These are phyloP conservation scores for Pichia nakasei DNA, from an alignment of 805 yeast species.

Conservation along the genomic window DNA sequence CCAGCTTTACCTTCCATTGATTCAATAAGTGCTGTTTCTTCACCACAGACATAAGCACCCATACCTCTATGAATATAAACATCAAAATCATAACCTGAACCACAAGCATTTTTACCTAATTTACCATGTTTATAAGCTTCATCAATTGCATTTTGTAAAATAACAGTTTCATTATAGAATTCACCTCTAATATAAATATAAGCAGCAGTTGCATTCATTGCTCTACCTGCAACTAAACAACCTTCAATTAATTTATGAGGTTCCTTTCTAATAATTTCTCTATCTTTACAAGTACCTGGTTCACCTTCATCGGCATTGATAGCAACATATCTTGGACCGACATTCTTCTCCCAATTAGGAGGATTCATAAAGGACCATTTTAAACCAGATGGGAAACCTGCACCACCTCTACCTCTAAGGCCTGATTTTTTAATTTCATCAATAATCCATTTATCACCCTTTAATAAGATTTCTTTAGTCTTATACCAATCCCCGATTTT, in stretches of 20 bases:
- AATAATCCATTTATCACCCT: conserved; percentile 87
- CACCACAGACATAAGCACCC: conserved; percentile 93
- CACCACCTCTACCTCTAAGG: conserved; percentile 88
- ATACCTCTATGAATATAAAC: conserved; percentile 82
- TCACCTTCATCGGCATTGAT: conserved; percentile 94
- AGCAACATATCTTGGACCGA: conserved; percentile 82
- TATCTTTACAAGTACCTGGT: conserved; percentile 90
- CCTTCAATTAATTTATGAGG: conserved; percentile 91
- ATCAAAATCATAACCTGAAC: conserved; percentile 78
- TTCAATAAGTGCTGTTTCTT: conserved; percentile 85
- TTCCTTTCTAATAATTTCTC: conserved; percentile 85
- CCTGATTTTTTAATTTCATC: conserved; percentile 82
- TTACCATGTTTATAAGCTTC: conserved; percentile 79
- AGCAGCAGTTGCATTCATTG: conserved; percentile 90
- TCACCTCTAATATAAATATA: conserved; percentile 89
- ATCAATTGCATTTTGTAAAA: conserved; percentile 72
- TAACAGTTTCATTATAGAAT: conserved; percentile 72
- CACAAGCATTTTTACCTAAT: conserved; percentile 80
- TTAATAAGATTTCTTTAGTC: conserved; percentile 73
- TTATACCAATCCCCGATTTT: conserved; percentile 89
- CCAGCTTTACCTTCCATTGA: conserved; percentile 90
- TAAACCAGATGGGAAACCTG: conserved; percentile 86
- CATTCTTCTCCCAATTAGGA: conserved; percentile 88
- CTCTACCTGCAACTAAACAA: conserved; percentile 82
- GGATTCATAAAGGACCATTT: conserved; percentile 95